phyloP scores from a whole-genome alignment of 306 rosid genomes.

The Bauhinia variegata region DNA sequence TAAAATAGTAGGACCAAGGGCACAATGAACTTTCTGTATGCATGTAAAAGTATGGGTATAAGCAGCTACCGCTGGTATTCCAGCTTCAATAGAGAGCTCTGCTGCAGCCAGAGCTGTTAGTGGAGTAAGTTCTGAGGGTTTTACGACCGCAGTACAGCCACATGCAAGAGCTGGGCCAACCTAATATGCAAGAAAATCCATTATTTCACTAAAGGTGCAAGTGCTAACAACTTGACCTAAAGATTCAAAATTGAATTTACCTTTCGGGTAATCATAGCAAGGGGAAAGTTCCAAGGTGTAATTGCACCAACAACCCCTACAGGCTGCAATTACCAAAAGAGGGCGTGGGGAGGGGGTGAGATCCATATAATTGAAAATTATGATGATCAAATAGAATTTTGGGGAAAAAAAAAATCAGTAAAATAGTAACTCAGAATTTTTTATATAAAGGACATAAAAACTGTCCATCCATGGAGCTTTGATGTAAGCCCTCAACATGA shows the following conservation, averaged over 20 bases:
- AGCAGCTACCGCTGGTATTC: conserved; percentile 83
- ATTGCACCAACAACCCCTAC: conserved; percentile 97
- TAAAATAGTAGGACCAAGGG: conserved; percentile 8
- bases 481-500: too few species aligned
- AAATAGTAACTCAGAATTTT: conserved; percentile 21
- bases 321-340: conserved; percentile 63
- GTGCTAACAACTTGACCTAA: conserved; percentile 26
- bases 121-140: conserved; percentile 97
- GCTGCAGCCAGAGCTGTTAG: conserved; percentile 98
- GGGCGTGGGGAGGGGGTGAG: neutral
- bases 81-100: conserved; percentile 93
- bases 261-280: conserved; percentile 98
- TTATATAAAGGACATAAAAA: conserved; percentile 21
- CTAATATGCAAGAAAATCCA: conserved; percentile 49
- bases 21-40: conserved; percentile 4
- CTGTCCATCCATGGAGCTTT: neutral
- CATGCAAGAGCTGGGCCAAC: conserved; percentile 99
- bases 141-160: conserved; percentile 94
- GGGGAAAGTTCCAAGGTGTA: conserved; percentile 96
- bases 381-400: conserved; percentile 2
- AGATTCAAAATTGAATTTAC: conserved; percentile 44
- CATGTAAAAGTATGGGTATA: conserved; percentile 4
- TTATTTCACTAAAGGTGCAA: conserved; percentile 28
- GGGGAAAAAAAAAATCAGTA: conserved; percentile 13
- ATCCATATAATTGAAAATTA: neutral